These are phyloP conservation scores for Trifolium subterraneum DNA, from an alignment of 306 rosid species.

Conservation along the genomic window DNA sequence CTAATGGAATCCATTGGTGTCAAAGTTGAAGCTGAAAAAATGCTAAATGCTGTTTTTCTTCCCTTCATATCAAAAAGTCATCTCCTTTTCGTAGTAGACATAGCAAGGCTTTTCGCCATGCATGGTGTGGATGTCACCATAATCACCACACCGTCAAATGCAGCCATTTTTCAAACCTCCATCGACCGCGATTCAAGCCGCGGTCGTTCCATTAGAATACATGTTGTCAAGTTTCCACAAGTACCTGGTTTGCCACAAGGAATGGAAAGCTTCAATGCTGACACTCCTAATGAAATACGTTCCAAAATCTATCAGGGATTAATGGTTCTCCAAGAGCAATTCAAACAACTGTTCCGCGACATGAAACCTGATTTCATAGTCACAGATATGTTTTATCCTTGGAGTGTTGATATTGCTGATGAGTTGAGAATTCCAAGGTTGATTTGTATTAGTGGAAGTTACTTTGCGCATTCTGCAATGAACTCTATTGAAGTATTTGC, in stretches of 20 bases:
- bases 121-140: background rate
- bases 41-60: background rate
- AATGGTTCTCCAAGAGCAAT: background rate
- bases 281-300: background rate
- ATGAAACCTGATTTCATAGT: background rate
- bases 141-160: background rate
- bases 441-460: background rate
- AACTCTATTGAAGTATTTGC: background rate
- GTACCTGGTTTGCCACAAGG: background rate
- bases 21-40: background rate
- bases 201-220: background rate
- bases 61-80: background rate
- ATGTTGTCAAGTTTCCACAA: background rate
- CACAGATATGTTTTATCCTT: background rate
- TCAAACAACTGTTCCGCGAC: background rate
- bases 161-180: background rate
- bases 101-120: background rate
- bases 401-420: background rate
- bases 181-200: background rate
- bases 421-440: background rate
- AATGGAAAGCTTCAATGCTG: background rate
- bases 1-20: background rate
- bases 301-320: background rate
- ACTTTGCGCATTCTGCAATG: background rate
- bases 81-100: background rate